These are phyloP conservation scores for Cyberlindnera galapagoensis DNA, from an alignment of 805 yeast genomes.

Conservation along the genomic window DNA sequence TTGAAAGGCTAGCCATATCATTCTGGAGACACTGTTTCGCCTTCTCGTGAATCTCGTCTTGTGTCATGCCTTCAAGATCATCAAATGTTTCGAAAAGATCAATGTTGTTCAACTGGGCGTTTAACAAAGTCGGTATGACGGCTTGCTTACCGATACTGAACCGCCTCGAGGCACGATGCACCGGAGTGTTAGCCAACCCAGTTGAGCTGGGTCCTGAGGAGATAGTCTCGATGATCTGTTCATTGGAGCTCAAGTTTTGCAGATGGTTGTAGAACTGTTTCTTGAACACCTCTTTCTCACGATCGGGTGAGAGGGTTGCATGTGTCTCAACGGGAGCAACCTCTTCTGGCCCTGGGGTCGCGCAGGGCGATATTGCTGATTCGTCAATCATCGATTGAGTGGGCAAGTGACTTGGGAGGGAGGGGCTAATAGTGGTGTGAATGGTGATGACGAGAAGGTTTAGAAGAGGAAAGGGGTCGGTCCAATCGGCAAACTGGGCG, in stretches of 20 bases:
- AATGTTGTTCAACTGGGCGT: constrained; percentile 23
- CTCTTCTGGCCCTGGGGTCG: no score
- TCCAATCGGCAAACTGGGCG: no score
- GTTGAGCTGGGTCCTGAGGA: constrained; percentile 9
- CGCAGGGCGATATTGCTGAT: no score
- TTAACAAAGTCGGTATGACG: constrained; percentile 21
- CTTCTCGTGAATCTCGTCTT: neutral
- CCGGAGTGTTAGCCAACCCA: constrained; percentile 6
- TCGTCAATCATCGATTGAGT: no score
- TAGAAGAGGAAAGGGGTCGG: no score
- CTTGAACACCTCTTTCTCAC: no score
- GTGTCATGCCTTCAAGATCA: neutral
- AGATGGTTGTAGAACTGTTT: no score
- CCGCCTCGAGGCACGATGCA: constrained; percentile 3
- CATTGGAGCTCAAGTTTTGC: constrained; percentile 9
- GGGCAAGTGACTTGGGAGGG: no score
- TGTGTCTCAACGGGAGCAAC: no score
- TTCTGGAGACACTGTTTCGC: constrained; percentile 14
- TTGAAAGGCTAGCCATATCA: constrained; percentile 10
- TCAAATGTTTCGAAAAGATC: constrained; percentile 18
- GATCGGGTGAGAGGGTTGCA: no score
- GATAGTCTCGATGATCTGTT: constrained; percentile 16
- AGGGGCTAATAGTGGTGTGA: no score
- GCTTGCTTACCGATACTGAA: constrained; percentile 21
- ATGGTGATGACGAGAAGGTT: no score